Evolutionary conservation across 306 rosid species (phyloP), one percentile per base, ranked within the genome.

Genomic region (Cucumis melo): DNA sequence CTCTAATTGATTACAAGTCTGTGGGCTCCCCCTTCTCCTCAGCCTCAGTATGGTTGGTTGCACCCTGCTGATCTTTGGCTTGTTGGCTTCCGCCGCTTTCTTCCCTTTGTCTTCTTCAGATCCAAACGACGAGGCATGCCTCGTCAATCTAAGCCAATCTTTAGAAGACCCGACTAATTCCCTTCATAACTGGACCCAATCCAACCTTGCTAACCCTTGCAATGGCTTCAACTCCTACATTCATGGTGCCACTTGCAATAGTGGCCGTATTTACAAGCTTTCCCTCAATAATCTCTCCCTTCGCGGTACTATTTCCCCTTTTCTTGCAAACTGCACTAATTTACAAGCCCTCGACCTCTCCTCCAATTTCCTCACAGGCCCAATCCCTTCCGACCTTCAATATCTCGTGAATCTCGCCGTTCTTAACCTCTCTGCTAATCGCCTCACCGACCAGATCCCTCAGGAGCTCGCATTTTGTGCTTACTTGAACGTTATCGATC

Each of bases 341-440:
- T 96, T 94, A 21, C 99, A 94, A 68, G 68, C 99, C 21, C 96
- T 94, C 1, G 99, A 94, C 83, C 93, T 94, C 23, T 94, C 99
- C 10, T 90, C 97, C 62, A 94, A 94, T 63, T 73, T 21, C 34
- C 87, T 94, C 81, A 71, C 93, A 0, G 99, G 97, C 0, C 84
- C 95, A 1, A 92, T 94, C 56, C 99, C 99, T 4, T 54, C 92
- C 2, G 99, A 94, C 70, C 89, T 94, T 0, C 96, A 90, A 15
- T 84, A 84, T 12, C 72, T 94, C 0, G 97, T 90, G 51, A 94
- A 94, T 78, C 92, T 94, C 60, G 99, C 99, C 5, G 93, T 94
- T 1, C 80, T 94, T 27, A 94, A 94, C 62, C 91, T 94, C 85
- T 89, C 95, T 0, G 84, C 90, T 3, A 94, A 94, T 78, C 87